Evolutionary conservation across 1,284 basidiomycete genomes (phyloP).

Genomic region (Papiliotrema terrestris): DNA sequence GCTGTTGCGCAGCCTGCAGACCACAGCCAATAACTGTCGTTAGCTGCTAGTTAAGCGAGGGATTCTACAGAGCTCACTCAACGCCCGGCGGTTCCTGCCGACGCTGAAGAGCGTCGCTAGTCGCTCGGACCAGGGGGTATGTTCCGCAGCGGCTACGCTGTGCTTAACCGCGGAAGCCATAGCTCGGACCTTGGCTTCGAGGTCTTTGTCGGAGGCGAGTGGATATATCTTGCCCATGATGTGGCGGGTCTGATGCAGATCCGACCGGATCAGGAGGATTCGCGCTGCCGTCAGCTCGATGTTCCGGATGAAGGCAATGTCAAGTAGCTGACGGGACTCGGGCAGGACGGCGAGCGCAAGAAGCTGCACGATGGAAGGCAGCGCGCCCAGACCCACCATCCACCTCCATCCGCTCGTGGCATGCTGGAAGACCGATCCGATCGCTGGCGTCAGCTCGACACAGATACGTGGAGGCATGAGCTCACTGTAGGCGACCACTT

Average conservation of each 20-base stretch:
- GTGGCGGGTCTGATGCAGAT: conserved; percentile 53
- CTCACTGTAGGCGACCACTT: conserved; percentile 67
- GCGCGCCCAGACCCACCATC: conserved; percentile 73
- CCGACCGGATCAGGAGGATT: conserved; percentile 61
- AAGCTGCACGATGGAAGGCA: conserved; percentile 66
- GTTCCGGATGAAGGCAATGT: not conserved
- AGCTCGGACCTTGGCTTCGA: conserved; percentile 64
- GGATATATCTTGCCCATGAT: conserved; percentile 67
- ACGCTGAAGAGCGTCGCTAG: conserved; percentile 57
- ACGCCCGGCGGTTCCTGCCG: conserved; percentile 63
- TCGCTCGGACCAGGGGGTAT: conserved; percentile 61
- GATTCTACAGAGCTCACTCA: conserved; percentile 54
- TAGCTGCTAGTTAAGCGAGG: not conserved
- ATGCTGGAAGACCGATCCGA: conserved; percentile 68
- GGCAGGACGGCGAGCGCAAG: conserved; percentile 63
- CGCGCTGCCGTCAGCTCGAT: conserved; percentile 55
- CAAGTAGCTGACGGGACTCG: conserved; percentile 59
- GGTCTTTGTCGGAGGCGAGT: conserved; percentile 59
- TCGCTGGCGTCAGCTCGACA: conserved; percentile 37
- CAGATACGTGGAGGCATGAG: not conserved
- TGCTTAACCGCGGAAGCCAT: conserved; percentile 59
- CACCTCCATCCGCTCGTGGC: conserved; percentile 69
- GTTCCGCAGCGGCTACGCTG: conserved; percentile 61
- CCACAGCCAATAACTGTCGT: conserved; percentile 65
- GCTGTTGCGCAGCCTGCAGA: conserved; percentile 75